Evolutionary conservation across 2,329 filamentous ascomycete species (phyloP), one percentile per base, ranked within the genome.

Genomic region (Aureobasidium sp.): DNA sequence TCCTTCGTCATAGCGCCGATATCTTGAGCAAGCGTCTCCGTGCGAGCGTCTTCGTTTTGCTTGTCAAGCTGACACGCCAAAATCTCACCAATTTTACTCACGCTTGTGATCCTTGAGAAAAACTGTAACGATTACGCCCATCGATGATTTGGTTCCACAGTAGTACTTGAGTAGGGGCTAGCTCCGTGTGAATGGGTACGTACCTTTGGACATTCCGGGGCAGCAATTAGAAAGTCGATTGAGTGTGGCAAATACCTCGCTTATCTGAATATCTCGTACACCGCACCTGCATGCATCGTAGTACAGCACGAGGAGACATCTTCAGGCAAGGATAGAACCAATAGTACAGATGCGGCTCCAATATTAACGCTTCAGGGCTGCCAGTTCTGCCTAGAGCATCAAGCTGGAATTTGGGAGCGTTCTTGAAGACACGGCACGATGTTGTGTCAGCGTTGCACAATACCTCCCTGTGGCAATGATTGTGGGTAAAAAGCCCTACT

Each of bases 161-260:
- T 46, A 6, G 3, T 4, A 9, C 23, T 34, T 13, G n/a, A 20
- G 23, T 12, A 26, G 27, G 29, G 51, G 51, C 36, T n/a, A 37
- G 39, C n/a, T 27, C 53, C 39, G 20, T 57, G 32, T 5, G 29
- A 13, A 4, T 6, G 10, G 27, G 41, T 57, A 57, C 53, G 53
- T 57, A 57, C 53, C 29, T 57, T 20, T 34, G 41, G 39, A 56
- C 53, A 57, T 46, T 17, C 53, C 53, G 53, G 53, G 53, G 53
- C 39, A 26, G n/a, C 17, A 46, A 41, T 57, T 26, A 46, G 29
- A 46, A 57, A 23, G 53, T 57, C 53, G 53, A 57, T 57, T 57
- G 53, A 46, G 53, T 57, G 53, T 57, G 53, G 53, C 53, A 27
- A 57, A 44, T 46, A 17, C 53, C 53, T 57, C 53, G 53, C 53